A percentile compares a stretch with the other conserved stretches of the same genome.
These are phyloP conservation scores for Ceratocystis huliohia DNA, from an alignment of 2,329 filamentous ascomycete species.

Conservation along the genomic window DNA sequence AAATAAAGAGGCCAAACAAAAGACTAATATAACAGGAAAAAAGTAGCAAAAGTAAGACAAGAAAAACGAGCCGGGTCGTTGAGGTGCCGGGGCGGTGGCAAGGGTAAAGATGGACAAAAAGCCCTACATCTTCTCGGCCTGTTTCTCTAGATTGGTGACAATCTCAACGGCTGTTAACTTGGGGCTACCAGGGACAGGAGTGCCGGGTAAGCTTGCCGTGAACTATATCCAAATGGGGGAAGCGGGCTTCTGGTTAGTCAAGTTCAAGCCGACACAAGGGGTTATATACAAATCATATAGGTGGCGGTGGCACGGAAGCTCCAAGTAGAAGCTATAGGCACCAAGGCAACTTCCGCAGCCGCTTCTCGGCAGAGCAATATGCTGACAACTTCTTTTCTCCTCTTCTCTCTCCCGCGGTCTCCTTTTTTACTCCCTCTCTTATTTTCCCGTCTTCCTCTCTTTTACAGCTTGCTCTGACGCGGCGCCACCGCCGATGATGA, in stretches of 20 bases:
- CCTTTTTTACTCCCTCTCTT: background rate
- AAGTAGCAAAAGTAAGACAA: background rate
- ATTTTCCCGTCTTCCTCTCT: background rate
- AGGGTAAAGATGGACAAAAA: background rate
- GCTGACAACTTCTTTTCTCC: background rate
- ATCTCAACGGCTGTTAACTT: conserved; percentile 11
- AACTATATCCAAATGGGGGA: conserved; percentile 10
- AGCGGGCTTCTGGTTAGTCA: background rate
- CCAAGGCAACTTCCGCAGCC: background rate
- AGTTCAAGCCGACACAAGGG: background rate
- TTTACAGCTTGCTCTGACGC: conserved; percentile 23
- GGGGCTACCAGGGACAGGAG: conserved; percentile 13
- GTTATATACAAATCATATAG: conserved; percentile 6
- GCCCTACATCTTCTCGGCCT: conserved; percentile 23
- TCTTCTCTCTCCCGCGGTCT: background rate
- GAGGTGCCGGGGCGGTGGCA: too few relatives aligned
- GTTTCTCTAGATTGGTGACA: conserved; percentile 23
- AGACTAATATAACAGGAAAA: background rate
- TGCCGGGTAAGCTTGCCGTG: conserved; percentile 15
- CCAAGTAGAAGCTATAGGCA: background rate
- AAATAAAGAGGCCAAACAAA: background rate
- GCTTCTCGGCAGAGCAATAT: too few relatives aligned
- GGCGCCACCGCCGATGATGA: conserved; percentile 10
- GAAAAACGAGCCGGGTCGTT: background rate
- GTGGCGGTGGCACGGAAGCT: background rate